These are phyloP conservation scores for Styphnolobium japonicum DNA, from an alignment of 306 rosid species.

Conservation along the genomic window DNA sequence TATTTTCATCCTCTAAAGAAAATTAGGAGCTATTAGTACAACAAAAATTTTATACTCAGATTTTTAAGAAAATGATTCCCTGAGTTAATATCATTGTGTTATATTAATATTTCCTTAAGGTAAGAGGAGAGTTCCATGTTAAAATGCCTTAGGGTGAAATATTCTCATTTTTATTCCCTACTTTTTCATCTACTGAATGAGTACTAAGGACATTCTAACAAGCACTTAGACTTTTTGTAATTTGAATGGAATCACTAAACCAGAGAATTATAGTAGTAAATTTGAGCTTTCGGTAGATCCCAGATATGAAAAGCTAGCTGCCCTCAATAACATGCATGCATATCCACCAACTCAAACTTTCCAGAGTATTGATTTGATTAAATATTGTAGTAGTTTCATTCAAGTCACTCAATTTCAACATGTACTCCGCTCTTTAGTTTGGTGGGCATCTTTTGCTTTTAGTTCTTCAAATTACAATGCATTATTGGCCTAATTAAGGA, in stretches of 20 bases:
- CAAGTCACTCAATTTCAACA: neutral
- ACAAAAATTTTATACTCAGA: no score
- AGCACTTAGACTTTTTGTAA: neutral
- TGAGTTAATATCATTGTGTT: no score
- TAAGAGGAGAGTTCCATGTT: no score
- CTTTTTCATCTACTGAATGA: no score
- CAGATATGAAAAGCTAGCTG: neutral
- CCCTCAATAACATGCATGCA: neutral
- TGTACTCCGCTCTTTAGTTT: neutral
- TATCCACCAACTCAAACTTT: neutral
- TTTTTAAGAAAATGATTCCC: no score
- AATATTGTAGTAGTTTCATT: neutral
- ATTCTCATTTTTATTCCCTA: no score
- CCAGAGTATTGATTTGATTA: neutral
- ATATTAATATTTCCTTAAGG: no score
- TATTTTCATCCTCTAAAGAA: no score
- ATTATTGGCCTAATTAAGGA: neutral
- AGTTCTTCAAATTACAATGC: neutral
- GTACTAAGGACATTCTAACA: no score
- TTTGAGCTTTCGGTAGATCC: constrained; percentile 15
- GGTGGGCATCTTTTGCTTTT: neutral
- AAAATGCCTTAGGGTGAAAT: no score
- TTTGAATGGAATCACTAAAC: neutral
- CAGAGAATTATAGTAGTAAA: no score
- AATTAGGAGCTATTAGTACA: no score